Evolutionary conservation across 805 yeast genomes (phyloP), one percentile per base, ranked within the genome.

Genomic region (Zygoascus biomembranicola): DNA sequence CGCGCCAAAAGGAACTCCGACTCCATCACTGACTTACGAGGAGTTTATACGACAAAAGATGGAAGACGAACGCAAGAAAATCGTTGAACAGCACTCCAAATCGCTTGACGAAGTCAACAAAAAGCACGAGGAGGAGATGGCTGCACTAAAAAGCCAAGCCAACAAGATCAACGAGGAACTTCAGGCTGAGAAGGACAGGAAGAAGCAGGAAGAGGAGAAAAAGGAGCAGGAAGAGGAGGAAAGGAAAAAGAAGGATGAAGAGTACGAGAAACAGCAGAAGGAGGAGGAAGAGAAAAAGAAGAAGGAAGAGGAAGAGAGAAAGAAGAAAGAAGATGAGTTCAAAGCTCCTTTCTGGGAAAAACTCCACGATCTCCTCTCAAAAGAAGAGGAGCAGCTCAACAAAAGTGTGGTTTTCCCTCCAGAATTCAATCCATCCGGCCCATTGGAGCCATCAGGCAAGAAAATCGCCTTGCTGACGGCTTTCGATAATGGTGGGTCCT

Each of bases 381-480:
- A 49, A 41, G 46, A 35, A n/a, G 32, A 39, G 31, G 51, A 37
- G 6, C 6, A 18, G 8, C 49, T 49, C n/a, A 37, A 20, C 6
- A 20, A 8, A 20, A 19, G 32, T 11, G 23, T 35, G n/a, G 51
- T 20, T 3, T 39, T n/a, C 16, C 51, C 51, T 20, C 43, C 44
- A 41, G 52, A 51, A 23, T 10, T 13, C n/a, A 11, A 31, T 11
- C 4, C 48, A 14, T 2, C 13, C 32, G 19, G 23, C 8, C 19
- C 16, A 11, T n/a, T 48, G 9, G 32, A 35, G 44, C 51, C 51
- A 6, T 14, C 19, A 2, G 49, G 52, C 32, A 42, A 35, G 4
- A 48, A 49, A 18, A 49, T 52, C n/a, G 50, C 47, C 26, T 20
- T 49, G 19, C 23, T 54, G 16, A 49, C 57, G 19, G 56, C 51